Conservation (phyloP, 2,329 filamentous ascomycete genomes). For the Monilinia laxa region DNA sequence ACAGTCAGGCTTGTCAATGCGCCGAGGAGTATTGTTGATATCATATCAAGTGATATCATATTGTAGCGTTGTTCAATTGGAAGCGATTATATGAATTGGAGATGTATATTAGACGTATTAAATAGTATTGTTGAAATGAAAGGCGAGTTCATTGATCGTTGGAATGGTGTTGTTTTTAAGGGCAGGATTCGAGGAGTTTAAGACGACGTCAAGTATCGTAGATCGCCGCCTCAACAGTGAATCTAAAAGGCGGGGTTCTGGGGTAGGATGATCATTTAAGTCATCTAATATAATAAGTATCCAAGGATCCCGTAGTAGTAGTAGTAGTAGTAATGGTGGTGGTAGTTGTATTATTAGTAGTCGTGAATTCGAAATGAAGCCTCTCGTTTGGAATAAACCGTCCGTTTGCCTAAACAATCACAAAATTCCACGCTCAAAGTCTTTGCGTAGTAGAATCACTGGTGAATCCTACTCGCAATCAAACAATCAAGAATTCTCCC, state of each 20-base stretch:
- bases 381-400: neutral
- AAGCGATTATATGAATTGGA: neutral
- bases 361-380: neutral
- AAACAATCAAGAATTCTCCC: neutral
- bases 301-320: too few relatives aligned
- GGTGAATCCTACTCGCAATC: neutral
- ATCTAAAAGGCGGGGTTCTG: constrained; percentile 8
- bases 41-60: constrained; percentile 7
- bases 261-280: neutral
- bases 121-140: neutral
- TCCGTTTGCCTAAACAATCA: neutral
- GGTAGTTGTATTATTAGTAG: too few relatives aligned
- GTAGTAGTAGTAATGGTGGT: too few relatives aligned
- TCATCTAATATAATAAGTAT: neutral
- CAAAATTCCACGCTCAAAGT: neutral
- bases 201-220: neutral
- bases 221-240: constrained; percentile 3
- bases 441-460: neutral
- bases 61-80: neutral
- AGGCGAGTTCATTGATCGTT: neutral
- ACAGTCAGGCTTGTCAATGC: constrained; percentile 19
- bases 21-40: constrained; percentile 6
- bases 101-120: neutral
- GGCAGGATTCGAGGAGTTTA: neutral
- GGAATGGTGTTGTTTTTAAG: neutral